phyloP scores from a whole-genome alignment of 164 flowering plant species.

The Sedum album region DNA sequence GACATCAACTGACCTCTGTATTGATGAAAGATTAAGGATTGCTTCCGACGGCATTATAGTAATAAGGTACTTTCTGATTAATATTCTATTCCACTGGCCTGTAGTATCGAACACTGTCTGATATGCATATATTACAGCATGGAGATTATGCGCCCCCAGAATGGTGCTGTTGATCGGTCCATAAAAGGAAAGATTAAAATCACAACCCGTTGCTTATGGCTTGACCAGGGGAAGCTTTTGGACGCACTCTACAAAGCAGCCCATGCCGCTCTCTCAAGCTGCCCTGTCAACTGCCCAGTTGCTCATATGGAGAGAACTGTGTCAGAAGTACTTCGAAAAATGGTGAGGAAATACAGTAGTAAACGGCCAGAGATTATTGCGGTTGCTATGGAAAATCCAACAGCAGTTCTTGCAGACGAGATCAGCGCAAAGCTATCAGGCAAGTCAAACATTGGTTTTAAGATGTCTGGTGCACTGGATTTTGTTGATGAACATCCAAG shows the following conservation, averaged over 20 bases:
- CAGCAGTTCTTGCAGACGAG: conserved; percentile 66
- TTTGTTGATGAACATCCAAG: conserved; percentile 28
- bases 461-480: conserved; percentile 31
- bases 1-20: conserved; percentile 77
- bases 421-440: conserved; percentile 58
- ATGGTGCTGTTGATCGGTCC: conserved; percentile 31
- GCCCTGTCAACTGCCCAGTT: conserved; percentile 77
- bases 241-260: conserved; percentile 93
- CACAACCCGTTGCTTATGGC: conserved; percentile 95
- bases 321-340: conserved; percentile 75
- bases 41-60: conserved; percentile 91
- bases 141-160: conserved; percentile 85
- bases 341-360: conserved; percentile 90
- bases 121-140: conserved; percentile 45
- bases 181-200: conserved; percentile 89
- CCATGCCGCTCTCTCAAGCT: conserved; percentile 88
- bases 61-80: conserved; percentile 46
- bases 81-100: not conserved
- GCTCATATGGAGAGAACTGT: conserved; percentile 89
- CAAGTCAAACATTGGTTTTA: conserved; percentile 38
- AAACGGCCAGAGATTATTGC: conserved; percentile 94
- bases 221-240: conserved; percentile 91
- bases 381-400: conserved; percentile 72
- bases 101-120: not conserved
- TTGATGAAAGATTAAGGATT: conserved; percentile 87